Conservation (phyloP, 352 stramenopile genomes). For the Lagenidium sp. region DNA sequence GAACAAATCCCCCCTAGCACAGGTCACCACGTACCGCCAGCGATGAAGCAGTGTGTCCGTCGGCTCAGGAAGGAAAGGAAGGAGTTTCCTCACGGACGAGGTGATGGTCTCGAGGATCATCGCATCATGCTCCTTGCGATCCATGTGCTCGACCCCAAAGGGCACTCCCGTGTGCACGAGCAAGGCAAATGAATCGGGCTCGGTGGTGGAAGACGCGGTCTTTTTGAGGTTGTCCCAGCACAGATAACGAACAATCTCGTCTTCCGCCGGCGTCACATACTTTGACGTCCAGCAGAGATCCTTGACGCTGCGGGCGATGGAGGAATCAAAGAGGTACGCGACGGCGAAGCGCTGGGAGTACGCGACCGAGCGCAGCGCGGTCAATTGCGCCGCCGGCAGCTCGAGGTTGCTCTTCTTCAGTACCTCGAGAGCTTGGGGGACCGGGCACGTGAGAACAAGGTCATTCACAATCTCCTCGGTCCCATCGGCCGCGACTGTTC, state of each 20-base stretch:
- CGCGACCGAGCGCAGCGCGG: constrained; percentile 29
- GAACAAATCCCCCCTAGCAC: background rate
- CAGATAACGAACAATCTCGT: constrained; percentile 60
- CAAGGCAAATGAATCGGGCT: constrained; percentile 21
- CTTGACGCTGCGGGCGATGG: constrained; percentile 21
- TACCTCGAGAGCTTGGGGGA: constrained; percentile 46
- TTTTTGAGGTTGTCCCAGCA: constrained; percentile 78
- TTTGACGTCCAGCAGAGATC: constrained; percentile 53
- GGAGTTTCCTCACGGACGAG: constrained; percentile 32
- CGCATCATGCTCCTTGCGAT: constrained; percentile 36
- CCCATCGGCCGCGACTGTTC: constrained; percentile 27
- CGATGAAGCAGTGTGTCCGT: constrained; percentile 44
- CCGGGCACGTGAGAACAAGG: constrained; percentile 60
- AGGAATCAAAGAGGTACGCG: constrained; percentile 48
- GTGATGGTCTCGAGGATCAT: constrained; percentile 43
- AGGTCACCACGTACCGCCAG: constrained; percentile 36
- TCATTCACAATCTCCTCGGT: constrained; percentile 47
- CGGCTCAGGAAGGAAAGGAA: constrained; percentile 42
- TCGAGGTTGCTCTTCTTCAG: constrained; percentile 38
- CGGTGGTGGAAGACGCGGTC: background rate
- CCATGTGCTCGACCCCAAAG: constrained; percentile 51
- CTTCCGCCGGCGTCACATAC: constrained; percentile 41
- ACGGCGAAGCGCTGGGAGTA: constrained; percentile 69
- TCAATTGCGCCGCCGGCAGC: constrained; percentile 14
- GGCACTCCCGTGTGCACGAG: constrained; percentile 60